Base-by-base conservation (phyloP, 2,329 filamentous ascomycete genomes). In the Colletotrichum costaricense region DNA sequence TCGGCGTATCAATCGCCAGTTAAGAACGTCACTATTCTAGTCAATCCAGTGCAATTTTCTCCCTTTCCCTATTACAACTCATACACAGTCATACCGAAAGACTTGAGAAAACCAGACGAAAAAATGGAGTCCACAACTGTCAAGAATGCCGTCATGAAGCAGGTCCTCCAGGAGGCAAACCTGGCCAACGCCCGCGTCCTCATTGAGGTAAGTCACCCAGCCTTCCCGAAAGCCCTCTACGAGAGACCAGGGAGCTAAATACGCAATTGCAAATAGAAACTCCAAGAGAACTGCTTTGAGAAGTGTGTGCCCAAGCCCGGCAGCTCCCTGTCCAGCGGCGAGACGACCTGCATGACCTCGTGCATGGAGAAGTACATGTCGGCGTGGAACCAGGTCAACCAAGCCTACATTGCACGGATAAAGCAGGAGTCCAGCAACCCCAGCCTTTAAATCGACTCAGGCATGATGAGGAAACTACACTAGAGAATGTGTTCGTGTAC, bases 351-450 rank as follows among this genome's bases (percentile, higher is more conserved):
- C 85, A 88, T 94, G 79, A 93, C 89, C 24, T 87, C 89, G 74
- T 96, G 94, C 86, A 94, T 95, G 90, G 93, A 95, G 79, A 95
- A 95, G 84, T 96, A 95, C 87, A 94, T 95, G 87, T 85, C 88
- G 38, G 89, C 93, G 12, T 96, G 94, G 94, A 95, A 95, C 84
- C 85, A 89, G 75, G 91, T 94, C 79, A 93, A 92, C 85, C 83
- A 87, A 60, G 87, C 91, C 54, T 95, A 94, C 81, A 89, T 94
- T 79, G 83, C 83, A 75, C 88, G 90, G 77, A 82, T 91, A 83
- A 90, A 92, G 82, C 87, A 88, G 76, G 91, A 92, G 84, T 85
- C 84, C 68, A 78, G 76, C 69, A 82, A 81, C 75, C 74, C 75
- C 59, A 66, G 56, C 46, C n/a, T 63, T 57, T 71, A 56, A 67